Percentiles rank a stretch among this genome's conserved stretches.
phyloP scores from a whole-genome alignment of 495 filamentous ascomycete genomes.

The Aspergillus baeticus region DNA sequence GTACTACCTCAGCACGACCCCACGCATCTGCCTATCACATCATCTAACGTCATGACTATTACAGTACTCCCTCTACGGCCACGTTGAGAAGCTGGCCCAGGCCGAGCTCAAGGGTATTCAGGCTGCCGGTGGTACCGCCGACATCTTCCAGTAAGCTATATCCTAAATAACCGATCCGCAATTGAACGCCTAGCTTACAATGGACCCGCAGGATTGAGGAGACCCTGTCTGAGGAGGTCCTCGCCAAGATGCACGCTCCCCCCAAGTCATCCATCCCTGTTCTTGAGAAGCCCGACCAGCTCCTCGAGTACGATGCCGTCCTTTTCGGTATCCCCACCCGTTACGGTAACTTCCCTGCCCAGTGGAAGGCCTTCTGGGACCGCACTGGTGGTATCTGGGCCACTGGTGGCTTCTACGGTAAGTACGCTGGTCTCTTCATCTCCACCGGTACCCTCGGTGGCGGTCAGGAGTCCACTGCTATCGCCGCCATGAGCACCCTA shows the following conservation, averaged over 20 bases:
- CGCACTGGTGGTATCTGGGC: slow-evolving; percentile 72
- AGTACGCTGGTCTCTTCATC: slow-evolving; percentile 91
- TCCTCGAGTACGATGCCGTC: slow-evolving; percentile 85
- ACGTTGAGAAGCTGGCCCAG: slow-evolving; percentile 79
- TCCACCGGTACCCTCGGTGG: slow-evolving; percentile 79
- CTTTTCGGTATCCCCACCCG: slow-evolving; percentile 97
- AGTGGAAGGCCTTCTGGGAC: slow-evolving; percentile 94
- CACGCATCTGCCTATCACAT: not conserved
- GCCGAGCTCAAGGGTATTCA: slow-evolving; percentile 91
- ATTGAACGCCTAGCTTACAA: not conserved
- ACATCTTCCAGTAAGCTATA: slow-evolving; percentile 72
- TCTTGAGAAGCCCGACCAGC: slow-evolving; percentile 56
- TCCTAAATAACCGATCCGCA: not conserved
- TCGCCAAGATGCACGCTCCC: slow-evolving; percentile 86
- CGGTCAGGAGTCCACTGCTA: slow-evolving; percentile 87
- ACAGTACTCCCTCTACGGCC: slow-evolving; percentile 96
- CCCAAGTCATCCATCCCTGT: slow-evolving; percentile 69
- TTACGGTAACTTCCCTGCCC: slow-evolving; percentile 96
- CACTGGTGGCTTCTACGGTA: slow-evolving; percentile 76
- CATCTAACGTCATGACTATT: slow-evolving; percentile 10
- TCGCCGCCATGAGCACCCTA: slow-evolving; percentile 83
- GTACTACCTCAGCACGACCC: slow-evolving; percentile 27
- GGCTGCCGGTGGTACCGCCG: slow-evolving; percentile 75
- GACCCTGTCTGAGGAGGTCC: slow-evolving; percentile 80
- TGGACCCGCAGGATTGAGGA: slow-evolving; percentile 64